phyloP scores from a whole-genome alignment of 306 rosid species.

The Lithocarpus polystachyus region DNA sequence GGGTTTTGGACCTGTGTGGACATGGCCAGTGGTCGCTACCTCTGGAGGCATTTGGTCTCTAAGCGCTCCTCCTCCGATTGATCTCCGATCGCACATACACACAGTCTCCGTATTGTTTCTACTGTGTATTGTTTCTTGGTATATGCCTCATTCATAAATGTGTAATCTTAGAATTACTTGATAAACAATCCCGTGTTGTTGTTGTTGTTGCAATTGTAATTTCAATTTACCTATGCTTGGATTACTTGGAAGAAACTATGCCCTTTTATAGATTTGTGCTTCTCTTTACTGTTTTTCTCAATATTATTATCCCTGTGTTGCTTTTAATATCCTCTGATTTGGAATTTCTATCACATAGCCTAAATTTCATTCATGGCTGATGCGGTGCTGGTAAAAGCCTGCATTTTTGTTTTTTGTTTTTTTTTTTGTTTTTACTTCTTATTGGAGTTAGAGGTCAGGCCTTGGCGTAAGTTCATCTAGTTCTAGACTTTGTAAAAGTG shows the following conservation, averaged over 20 bases:
- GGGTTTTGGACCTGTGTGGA: constrained; percentile 89
- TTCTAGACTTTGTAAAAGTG: no score
- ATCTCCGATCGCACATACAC: background rate
- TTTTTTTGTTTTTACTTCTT: no score
- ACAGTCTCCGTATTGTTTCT: background rate
- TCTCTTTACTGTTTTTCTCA: background rate
- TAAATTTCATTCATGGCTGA: no score
- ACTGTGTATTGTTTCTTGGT: background rate
- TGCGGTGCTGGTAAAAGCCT: no score
- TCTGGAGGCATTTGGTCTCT: constrained; percentile 76
- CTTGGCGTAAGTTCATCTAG: no score
- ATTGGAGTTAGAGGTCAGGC: no score
- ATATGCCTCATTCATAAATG: background rate
- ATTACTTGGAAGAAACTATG: no score
- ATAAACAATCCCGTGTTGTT: background rate
- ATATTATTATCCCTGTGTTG: no score
- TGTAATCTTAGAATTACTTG: background rate
- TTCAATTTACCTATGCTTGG: background rate
- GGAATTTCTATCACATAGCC: no score
- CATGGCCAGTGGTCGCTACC: constrained; percentile 93
- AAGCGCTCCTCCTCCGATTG: constrained; percentile 41
- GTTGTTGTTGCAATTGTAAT: background rate
- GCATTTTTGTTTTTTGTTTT: no score
- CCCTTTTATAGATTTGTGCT: background rate
- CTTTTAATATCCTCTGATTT: no score